These are phyloP conservation scores for Chondrus crispus DNA, from an alignment of 23 red algal species.

Conservation along the genomic window DNA sequence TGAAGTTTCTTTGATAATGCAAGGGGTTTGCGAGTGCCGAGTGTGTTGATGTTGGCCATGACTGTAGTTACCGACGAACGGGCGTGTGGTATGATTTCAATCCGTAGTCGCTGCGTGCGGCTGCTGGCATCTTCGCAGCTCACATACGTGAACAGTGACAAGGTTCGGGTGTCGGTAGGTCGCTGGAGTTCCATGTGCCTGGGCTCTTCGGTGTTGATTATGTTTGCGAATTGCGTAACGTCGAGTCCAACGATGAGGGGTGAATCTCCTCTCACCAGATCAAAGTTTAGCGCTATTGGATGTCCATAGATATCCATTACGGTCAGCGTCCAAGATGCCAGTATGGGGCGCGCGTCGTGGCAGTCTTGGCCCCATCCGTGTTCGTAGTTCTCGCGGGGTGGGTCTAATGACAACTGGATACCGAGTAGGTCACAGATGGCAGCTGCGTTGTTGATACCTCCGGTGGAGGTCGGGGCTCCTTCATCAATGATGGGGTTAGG, in stretches of 20 bases:
- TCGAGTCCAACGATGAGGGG: neutral
- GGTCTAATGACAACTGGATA: no score
- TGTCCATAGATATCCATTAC: neutral
- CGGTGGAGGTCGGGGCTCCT: no score
- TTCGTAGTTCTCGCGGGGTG: no score
- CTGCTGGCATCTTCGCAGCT: neutral
- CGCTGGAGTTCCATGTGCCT: neutral
- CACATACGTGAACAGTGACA: neutral
- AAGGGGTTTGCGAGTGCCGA: neutral
- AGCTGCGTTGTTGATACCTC: no score
- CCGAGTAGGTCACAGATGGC: no score
- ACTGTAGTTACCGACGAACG: neutral
- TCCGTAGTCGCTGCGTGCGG: neutral
- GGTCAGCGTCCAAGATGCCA: neutral
- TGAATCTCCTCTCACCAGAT: constrained; percentile 1
- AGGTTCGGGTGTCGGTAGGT: neutral
- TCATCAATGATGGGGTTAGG: no score
- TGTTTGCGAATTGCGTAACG: neutral
- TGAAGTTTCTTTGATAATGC: neutral
- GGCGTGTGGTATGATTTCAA: neutral
- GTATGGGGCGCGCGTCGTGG: neutral
- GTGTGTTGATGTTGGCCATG: neutral
- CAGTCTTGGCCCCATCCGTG: no score
- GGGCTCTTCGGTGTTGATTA: neutral
- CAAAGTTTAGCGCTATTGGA: neutral